phyloP scores from a whole-genome alignment of 2,329 filamentous ascomycete species.

The Ambrosiella beaveri region DNA sequence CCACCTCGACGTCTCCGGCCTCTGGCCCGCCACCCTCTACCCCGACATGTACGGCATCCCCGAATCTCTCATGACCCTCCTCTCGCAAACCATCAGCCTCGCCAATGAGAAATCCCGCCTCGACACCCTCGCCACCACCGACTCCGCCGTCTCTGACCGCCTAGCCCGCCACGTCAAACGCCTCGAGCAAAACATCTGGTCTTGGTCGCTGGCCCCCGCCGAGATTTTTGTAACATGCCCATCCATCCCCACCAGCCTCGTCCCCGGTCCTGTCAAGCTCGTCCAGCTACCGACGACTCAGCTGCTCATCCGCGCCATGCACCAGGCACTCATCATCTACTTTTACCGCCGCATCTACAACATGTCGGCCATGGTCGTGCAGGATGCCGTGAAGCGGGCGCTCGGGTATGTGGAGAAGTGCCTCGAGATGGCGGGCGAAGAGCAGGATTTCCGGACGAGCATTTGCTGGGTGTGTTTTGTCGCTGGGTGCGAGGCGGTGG shows the following conservation, averaged over 20 bases:
- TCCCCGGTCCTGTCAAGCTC: background rate
- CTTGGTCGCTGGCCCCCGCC: slow-evolving; percentile 17
- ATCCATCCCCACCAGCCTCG: background rate
- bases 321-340: slow-evolving; percentile 27
- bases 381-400: slow-evolving; percentile 22
- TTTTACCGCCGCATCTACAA: slow-evolving; percentile 26
- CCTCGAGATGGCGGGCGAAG: slow-evolving; percentile 19
- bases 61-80: slow-evolving; percentile 23
- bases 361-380: slow-evolving; percentile 23
- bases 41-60: slow-evolving; percentile 28
- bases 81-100: slow-evolving; percentile 26
- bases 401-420: slow-evolving; percentile 22
- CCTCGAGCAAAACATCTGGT: slow-evolving; percentile 21
- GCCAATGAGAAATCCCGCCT: slow-evolving; percentile 25
- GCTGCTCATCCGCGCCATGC: slow-evolving; percentile 22
- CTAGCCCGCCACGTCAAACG: slow-evolving; percentile 18
- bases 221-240: background rate
- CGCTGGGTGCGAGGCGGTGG: slow-evolving; percentile 25
- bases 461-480: slow-evolving; percentile 29
- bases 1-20: slow-evolving; percentile 25
- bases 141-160: slow-evolving; percentile 12
- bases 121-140: slow-evolving; percentile 15
- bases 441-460: slow-evolving; percentile 22
- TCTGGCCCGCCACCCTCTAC: slow-evolving; percentile 25
- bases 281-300: slow-evolving; percentile 17